A percentile compares a stretch with the other conserved stretches of the same genome.
These are phyloP conservation scores for Fusarium nodosum DNA, from an alignment of 2,329 filamentous ascomycete species.

Conservation along the genomic window DNA sequence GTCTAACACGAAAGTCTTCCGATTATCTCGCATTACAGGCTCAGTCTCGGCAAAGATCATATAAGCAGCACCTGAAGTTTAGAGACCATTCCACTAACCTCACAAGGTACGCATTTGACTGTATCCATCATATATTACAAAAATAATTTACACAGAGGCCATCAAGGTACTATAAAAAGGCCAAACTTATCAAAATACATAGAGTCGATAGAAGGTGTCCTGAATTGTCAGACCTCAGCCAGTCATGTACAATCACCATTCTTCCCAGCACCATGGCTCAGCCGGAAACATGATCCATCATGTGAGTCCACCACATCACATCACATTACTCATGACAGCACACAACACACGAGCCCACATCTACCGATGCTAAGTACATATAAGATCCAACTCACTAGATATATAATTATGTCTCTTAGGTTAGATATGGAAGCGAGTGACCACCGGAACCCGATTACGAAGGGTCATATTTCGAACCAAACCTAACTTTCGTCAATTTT, in stretches of 20 bases:
- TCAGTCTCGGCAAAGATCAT: no score
- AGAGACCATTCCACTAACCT: neutral
- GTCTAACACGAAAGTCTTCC: neutral
- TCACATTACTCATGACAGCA: slow-evolving; percentile 32
- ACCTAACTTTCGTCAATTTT: slow-evolving; percentile 32
- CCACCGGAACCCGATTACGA: neutral
- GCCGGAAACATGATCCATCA: slow-evolving; percentile 44
- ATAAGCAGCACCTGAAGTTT: neutral
- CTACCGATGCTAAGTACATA: neutral
- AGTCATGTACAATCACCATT: neutral
- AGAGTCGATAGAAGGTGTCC: neutral
- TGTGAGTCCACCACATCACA: slow-evolving; percentile 41
- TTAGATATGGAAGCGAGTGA: neutral
- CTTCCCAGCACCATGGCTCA: slow-evolving; percentile 29
- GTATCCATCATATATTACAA: neutral
- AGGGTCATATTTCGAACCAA: slow-evolving; percentile 7
- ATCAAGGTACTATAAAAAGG: neutral
- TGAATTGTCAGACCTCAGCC: neutral
- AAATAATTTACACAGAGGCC: neutral
- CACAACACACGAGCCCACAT: slow-evolving; percentile 13
- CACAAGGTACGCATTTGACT: neutral
- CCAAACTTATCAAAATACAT: no score
- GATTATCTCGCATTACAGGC: neutral
- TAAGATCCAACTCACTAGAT: neutral
- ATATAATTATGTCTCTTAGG: slow-evolving; percentile 4